Conservation (phyloP, 108 stramenopile species). For the Seminavis robusta region DNA sequence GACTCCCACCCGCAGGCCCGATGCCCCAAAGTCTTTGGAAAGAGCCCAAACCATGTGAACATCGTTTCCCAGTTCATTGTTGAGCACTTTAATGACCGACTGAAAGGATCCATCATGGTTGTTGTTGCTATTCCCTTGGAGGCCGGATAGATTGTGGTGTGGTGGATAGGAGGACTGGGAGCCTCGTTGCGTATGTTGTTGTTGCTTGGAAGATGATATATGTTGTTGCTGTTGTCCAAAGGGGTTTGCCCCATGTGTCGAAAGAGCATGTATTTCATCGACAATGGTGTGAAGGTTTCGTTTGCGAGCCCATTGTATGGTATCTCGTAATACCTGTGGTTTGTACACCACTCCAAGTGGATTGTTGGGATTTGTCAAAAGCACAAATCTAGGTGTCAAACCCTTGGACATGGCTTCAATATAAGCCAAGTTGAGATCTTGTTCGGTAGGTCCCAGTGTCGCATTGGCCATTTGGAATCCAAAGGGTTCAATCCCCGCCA, state of each 20-base stretch:
- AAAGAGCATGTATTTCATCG: slow-evolving; percentile 89
- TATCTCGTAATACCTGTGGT: slow-evolving; percentile 39
- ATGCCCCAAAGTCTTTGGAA: slow-evolving; percentile 90
- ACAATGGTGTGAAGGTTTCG: slow-evolving; percentile 72
- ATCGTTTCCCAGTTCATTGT: slow-evolving; percentile 72
- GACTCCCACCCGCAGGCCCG: slow-evolving; percentile 83
- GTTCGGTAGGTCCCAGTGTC: slow-evolving; percentile 53
- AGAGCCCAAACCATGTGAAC: slow-evolving; percentile 89
- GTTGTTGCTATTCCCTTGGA: too few species aligned
- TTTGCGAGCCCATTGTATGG: slow-evolving; percentile 70
- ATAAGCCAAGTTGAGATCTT: slow-evolving; percentile 66
- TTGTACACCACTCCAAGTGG: slow-evolving; percentile 82
- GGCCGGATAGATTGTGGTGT: too few species aligned
- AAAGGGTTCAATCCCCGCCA: slow-evolving; percentile 66
- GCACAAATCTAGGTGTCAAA: slow-evolving; percentile 61
- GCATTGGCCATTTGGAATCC: slow-evolving; percentile 57
- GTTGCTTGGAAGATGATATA: not conserved
- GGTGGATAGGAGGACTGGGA: not conserved
- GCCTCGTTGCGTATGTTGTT: not conserved
- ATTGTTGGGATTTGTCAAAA: slow-evolving; percentile 91
- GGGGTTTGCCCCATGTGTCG: slow-evolving; percentile 9
- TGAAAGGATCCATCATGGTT: slow-evolving; percentile 40
- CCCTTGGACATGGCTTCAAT: slow-evolving; percentile 39
- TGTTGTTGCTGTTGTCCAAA: not conserved
- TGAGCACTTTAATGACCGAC: slow-evolving; percentile 54